phyloP scores from a whole-genome alignment of 352 stramenopile genomes.

The Globisporangium nunn region DNA sequence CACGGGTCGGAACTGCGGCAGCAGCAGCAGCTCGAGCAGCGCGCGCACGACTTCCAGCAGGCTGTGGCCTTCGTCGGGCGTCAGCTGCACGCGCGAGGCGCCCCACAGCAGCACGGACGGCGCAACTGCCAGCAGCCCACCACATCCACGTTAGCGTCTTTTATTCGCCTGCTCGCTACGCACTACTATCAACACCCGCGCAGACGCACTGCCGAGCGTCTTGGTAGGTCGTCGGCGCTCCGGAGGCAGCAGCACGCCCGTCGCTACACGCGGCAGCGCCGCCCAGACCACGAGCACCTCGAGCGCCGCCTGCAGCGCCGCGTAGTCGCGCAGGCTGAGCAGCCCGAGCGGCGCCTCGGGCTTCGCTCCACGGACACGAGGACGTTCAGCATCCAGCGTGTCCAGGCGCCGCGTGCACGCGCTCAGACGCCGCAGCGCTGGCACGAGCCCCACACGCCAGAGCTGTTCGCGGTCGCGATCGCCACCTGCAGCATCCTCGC shows the following conservation, averaged over 20 bases:
- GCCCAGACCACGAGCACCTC: conserved; percentile 75
- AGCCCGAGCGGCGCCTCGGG: conserved; percentile 52
- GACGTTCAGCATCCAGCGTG: conserved; percentile 1
- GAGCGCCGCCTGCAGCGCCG: conserved; percentile 66
- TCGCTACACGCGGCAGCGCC: conserved; percentile 40
- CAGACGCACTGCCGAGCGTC: conserved; percentile 63
- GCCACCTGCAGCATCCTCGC: neutral
- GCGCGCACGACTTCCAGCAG: conserved; percentile 34
- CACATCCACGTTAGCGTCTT: neutral
- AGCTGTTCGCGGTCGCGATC: conserved; percentile 10
- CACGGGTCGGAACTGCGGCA: conserved; percentile 75
- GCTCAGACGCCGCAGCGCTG: conserved; percentile 31
- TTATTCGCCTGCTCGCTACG: too few relatives aligned
- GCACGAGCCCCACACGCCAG: conserved; percentile 32
- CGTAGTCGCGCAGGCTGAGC: conserved; percentile 81
- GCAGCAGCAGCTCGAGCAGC: conserved; percentile 50
- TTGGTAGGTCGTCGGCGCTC: conserved; percentile 66
- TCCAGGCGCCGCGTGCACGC: conserved; percentile 28
- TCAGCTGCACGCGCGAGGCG: conserved; percentile 1
- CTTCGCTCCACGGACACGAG: neutral
- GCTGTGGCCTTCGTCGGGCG: conserved; percentile 16
- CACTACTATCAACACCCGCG: neutral
- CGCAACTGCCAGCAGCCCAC: conserved; percentile 26
- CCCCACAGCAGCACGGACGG: conserved; percentile 45
- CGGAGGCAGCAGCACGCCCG: conserved; percentile 45